Evolutionary conservation across 192 early-diverging fungal species (phyloP), one percentile per base, ranked within the genome.

Genomic region (Podila verticillata): DNA sequence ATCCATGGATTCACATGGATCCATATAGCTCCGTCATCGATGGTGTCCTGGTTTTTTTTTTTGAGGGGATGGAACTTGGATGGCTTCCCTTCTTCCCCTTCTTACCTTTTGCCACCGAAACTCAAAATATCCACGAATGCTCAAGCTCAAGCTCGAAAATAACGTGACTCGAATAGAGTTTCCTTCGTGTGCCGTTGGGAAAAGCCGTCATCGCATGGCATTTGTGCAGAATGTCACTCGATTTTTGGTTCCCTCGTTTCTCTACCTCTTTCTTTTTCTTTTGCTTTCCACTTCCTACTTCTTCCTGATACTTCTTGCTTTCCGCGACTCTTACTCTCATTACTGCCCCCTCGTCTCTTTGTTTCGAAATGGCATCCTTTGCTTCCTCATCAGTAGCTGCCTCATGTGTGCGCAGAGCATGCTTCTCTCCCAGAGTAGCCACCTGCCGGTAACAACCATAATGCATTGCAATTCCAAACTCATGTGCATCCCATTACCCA

Each of bases 381-480:
- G 51, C 51, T 26, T 24, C 51, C 20, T 54, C 51, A 24, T 54
- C 51, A 19, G 0, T 51, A 1, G 51, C 51, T 2, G 9, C 17
- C 51, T 54, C 51, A 54, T 54, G 51, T 26, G 20, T 54, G 51
- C 51, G 51, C 51, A 54, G 51, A 54, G 51, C 51, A 24, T 54
- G 51, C 51, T 4, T 54, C 22, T 54, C 51, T 54, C 51, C 6
- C 51, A n/a, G 51, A 54, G 51, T 54, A n/a, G 51, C 51, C 20
- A 24, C 24, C 17, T n/a, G 22, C 20, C 51, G n/a, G 51, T 54
- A 54, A 54, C 51, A 7, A 6, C 15, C 51, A 10, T 12, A 26
- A 10, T 24, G 51, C 51, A n/a, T 54, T 54, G 24, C 24, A n/a
- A 24, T 24, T 54, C 8, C 51, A 10, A n/a, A 26, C 51, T 7